Conservation (phyloP, 2,329 filamentous ascomycete genomes). For the Paracoccidioides lutzii region DNA sequence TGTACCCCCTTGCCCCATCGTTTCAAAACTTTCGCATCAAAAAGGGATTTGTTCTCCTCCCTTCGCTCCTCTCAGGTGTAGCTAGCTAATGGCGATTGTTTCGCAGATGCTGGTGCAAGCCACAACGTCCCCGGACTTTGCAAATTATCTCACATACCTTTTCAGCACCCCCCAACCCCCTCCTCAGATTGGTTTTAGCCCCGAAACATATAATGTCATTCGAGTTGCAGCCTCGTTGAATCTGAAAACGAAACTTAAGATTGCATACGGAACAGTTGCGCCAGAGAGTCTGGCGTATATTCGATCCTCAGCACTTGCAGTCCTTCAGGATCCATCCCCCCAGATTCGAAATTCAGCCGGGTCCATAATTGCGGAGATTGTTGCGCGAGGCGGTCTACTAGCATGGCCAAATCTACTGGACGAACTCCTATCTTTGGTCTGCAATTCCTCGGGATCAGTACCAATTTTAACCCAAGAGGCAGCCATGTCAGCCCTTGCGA, state of each 20-base stretch:
- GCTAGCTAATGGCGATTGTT: neutral
- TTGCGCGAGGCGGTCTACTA: constrained; percentile 70
- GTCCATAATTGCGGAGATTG: constrained; percentile 85
- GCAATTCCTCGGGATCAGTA: constrained; percentile 56
- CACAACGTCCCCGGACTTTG: constrained; percentile 78
- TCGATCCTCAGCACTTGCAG: constrained; percentile 62
- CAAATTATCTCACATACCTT: constrained; percentile 91
- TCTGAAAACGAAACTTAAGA: constrained; percentile 84
- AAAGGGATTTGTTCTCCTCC: too few species aligned
- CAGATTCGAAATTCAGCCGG: constrained; percentile 84
- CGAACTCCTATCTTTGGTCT: constrained; percentile 65
- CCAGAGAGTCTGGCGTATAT: constrained; percentile 62
- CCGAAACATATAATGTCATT: constrained; percentile 56
- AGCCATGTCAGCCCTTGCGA: constrained; percentile 81
- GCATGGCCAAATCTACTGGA: constrained; percentile 85
- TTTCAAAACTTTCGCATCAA: too few species aligned
- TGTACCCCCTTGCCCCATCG: constrained; percentile 13
- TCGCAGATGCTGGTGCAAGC: constrained; percentile 82
- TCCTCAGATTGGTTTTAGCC: constrained; percentile 45
- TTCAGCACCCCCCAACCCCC: constrained; percentile 56
- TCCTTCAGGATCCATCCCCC: constrained; percentile 65
- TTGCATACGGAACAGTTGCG: constrained; percentile 62
- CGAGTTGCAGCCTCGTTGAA: constrained; percentile 83
- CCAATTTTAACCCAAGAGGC: constrained; percentile 71
- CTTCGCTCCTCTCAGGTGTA: neutral